phyloP scores from a whole-genome alignment of 2,329 filamentous ascomycete species.

The Talaromyces atroroseus region DNA sequence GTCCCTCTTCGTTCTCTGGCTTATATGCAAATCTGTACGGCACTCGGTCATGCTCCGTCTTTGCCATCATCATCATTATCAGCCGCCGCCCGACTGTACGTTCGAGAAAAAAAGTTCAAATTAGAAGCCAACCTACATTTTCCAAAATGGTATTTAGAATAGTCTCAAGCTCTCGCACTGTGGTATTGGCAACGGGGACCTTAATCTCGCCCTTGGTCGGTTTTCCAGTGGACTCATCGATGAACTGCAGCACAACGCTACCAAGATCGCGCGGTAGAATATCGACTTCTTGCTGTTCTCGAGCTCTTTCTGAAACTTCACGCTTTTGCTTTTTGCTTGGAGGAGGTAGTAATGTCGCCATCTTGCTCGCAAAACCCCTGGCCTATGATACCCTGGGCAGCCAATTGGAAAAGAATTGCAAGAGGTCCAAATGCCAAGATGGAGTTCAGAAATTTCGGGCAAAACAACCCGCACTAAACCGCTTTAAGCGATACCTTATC shows the following conservation, averaged over 20 bases:
- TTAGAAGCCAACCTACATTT: conserved; percentile 48
- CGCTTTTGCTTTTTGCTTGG: conserved; percentile 83
- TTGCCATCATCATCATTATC: not conserved
- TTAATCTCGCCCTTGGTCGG: conserved; percentile 65
- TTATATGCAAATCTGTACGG: conserved; percentile 63
- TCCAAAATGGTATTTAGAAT: conserved; percentile 79
- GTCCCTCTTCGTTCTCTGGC: conserved; percentile 31
- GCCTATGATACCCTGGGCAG: not conserved
- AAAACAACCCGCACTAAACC: not conserved
- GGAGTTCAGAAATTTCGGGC: not conserved
- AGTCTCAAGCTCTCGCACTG: conserved; percentile 81
- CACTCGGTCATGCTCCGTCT: conserved; percentile 57
- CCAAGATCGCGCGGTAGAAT: conserved; percentile 62
- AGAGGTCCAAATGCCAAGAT: not conserved
- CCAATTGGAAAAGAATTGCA: not conserved
- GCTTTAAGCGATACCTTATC: not conserved
- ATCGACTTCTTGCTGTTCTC: conserved; percentile 69
- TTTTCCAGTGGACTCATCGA: conserved; percentile 68
- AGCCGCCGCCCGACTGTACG: not conserved
- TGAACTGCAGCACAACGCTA: conserved; percentile 79
- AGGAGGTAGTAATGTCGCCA: conserved; percentile 78
- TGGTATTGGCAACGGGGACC: conserved; percentile 77
- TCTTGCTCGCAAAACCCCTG: conserved; percentile 31
- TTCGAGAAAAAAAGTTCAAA: not conserved
- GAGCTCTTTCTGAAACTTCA: conserved; percentile 64